Conservation (phyloP, 495 filamentous ascomycete genomes). For the Aspergillus carlsbadensis region DNA sequence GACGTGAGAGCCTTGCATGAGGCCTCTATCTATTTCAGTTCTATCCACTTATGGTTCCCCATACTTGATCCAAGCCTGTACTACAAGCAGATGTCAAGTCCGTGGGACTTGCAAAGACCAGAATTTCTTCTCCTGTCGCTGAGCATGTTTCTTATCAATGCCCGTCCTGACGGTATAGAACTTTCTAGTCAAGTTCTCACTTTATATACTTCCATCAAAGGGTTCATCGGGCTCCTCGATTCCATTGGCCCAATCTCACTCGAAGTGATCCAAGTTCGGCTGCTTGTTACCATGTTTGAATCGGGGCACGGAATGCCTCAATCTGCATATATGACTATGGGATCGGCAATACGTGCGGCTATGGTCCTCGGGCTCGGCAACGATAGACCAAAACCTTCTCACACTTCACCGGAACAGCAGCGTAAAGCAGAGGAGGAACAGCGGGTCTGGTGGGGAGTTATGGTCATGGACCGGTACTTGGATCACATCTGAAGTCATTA, state of each 20-base stretch:
- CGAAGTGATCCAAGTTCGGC: neutral
- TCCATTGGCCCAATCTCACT: neutral
- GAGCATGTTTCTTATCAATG: neutral
- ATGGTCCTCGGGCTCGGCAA: neutral
- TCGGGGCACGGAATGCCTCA: slow-evolving; percentile 1
- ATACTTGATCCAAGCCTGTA: no score
- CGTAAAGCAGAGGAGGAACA: slow-evolving; percentile 1
- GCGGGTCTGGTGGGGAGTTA: slow-evolving; percentile 1
- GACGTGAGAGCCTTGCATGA: no score
- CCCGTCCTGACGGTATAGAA: neutral
- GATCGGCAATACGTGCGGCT: slow-evolving; percentile 1
- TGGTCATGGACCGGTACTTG: neutral
- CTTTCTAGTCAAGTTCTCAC: neutral
- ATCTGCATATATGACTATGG: slow-evolving; percentile 5
- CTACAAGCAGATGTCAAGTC: no score
- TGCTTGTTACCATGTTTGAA: slow-evolving; percentile 7
- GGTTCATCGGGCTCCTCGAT: neutral
- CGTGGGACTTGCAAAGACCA: neutral
- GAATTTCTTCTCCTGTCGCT: neutral
- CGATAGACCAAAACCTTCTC: neutral
- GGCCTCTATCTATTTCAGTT: no score
- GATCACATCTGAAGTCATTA: neutral
- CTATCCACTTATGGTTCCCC: no score
- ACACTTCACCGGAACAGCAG: neutral
- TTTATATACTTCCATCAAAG: neutral